These are phyloP conservation scores for Moniliophthora roreri DNA, from an alignment of 1,284 basidiomycete species.

Conservation along the genomic window DNA sequence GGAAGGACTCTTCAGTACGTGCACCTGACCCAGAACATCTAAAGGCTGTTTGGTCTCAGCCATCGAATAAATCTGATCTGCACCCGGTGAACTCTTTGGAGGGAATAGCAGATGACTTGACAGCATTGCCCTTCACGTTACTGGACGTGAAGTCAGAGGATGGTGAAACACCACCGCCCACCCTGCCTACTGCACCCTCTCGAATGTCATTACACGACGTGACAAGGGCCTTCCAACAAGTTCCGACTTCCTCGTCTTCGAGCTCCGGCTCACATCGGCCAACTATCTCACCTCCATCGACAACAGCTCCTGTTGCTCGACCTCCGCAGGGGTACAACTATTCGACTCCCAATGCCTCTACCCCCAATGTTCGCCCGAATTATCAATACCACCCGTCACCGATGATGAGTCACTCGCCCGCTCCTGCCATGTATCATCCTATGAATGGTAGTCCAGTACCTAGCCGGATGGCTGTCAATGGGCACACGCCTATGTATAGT, in stretches of 20 bases:
- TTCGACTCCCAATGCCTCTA: conserved; percentile 35
- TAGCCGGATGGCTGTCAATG: conserved; percentile 57
- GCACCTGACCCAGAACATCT: conserved; percentile 76
- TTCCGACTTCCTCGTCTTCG: conserved; percentile 57
- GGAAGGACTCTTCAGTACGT: conserved; percentile 65
- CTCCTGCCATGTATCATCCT: conserved; percentile 62
- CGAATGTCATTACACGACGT: conserved; percentile 80
- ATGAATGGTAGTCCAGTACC: conserved; percentile 63
- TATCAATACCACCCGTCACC: conserved; percentile 63
- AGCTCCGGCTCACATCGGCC: conserved; percentile 43
- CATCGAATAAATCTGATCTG: conserved; percentile 60
- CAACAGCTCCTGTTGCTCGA: conserved; percentile 44
- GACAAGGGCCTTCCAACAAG: conserved; percentile 80
- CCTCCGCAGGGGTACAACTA: conserved; percentile 34
- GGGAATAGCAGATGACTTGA: conserved; percentile 76
- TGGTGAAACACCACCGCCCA: conserved; percentile 75
- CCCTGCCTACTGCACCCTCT: conserved; percentile 52
- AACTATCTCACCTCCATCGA: conserved; percentile 47
- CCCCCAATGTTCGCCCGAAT: conserved; percentile 47
- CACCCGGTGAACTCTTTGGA: conserved; percentile 76
- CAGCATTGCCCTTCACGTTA: conserved; percentile 70
- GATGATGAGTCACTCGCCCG: conserved; percentile 68
- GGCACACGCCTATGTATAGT: conserved; percentile 56
- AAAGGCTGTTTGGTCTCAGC: conserved; percentile 82
- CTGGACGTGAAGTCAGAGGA: conserved; percentile 82